phyloP scores from a whole-genome alignment of 2,329 filamentous ascomycete species.

The Truncatella angustata region DNA sequence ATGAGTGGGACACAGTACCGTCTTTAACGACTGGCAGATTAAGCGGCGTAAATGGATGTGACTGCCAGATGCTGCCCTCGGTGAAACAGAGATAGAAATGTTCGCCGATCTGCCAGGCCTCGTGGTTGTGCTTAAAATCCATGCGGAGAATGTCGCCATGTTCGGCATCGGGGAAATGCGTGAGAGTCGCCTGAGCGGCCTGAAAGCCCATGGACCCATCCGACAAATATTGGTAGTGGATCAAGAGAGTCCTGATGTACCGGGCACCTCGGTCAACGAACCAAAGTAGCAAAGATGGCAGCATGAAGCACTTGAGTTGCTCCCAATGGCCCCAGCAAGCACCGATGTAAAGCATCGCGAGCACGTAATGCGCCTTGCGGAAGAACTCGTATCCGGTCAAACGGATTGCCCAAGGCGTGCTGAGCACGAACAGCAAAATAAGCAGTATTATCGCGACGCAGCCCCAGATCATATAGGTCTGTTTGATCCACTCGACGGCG shows the following conservation, averaged over 20 bases:
- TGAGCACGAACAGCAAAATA: conserved; percentile 58
- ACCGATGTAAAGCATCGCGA: conserved; percentile 72
- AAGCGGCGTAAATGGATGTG: conserved; percentile 68
- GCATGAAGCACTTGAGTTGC: conserved; percentile 65
- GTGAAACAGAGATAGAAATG: conserved; percentile 72
- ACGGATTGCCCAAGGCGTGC: conserved; percentile 56
- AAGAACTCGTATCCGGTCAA: conserved; percentile 76
- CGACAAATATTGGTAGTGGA: conserved; percentile 57
- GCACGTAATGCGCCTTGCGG: conserved; percentile 69
- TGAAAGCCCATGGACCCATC: conserved; percentile 50
- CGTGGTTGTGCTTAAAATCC: conserved; percentile 61
- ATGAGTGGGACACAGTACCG: conserved; percentile 47
- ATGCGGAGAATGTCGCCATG: conserved; percentile 63
- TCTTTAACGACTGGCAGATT: conserved; percentile 45
- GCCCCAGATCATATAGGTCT: conserved; percentile 73
- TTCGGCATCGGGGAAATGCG: conserved; percentile 53
- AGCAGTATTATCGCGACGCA: conserved; percentile 66
- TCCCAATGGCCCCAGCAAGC: conserved; percentile 76
- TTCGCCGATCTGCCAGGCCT: conserved; percentile 64
- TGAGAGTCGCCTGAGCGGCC: conserved; percentile 48
- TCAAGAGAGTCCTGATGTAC: conserved; percentile 53
- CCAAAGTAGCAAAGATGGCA: conserved; percentile 65
- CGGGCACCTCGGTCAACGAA: conserved; percentile 61
- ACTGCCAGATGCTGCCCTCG: conserved; percentile 67
- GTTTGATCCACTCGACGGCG: conserved; percentile 54